phyloP scores from a whole-genome alignment of 768 basidiomycete genomes.

The Pleurotus sapidus region DNA sequence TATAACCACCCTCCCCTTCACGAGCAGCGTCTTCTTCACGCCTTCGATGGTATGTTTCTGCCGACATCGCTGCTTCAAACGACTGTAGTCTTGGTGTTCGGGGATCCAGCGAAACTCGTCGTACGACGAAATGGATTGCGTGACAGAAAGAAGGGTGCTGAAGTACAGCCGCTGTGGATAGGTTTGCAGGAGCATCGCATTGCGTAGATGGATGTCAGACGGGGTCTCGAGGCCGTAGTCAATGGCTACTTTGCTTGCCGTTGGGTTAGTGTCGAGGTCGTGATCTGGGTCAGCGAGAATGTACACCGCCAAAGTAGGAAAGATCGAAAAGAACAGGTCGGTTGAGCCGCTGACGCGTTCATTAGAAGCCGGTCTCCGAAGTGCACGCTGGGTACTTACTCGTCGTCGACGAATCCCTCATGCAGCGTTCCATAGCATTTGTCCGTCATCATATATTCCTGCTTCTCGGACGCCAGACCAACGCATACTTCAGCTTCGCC shows the following conservation, averaged over 20 bases:
- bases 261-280: slow-evolving; percentile 12
- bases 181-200: slow-evolving; percentile 54
- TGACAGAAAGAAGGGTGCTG: slow-evolving; percentile 47
- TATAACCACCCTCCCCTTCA: slow-evolving; percentile 46
- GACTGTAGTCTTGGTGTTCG: slow-evolving; percentile 52
- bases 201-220: slow-evolving; percentile 58
- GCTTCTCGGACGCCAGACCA: slow-evolving; percentile 49
- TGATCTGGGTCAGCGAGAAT: slow-evolving; percentile 36
- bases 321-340: slow-evolving; percentile 55
- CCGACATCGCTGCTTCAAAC: slow-evolving; percentile 53
- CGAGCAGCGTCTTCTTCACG: slow-evolving; percentile 51
- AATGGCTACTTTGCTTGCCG: slow-evolving; percentile 28
- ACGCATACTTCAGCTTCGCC: slow-evolving; percentile 50
- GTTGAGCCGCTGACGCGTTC: slow-evolving; percentile 30
- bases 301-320: slow-evolving; percentile 52
- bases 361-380: background rate
- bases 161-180: slow-evolving; percentile 51
- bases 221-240: slow-evolving; percentile 49
- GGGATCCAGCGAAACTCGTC: slow-evolving; percentile 57
- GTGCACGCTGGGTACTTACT: slow-evolving; percentile 23
- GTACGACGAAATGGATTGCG: slow-evolving; percentile 51
- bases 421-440: slow-evolving; percentile 53
- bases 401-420: slow-evolving; percentile 41
- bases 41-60: slow-evolving; percentile 53
- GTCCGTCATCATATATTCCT: slow-evolving; percentile 56